Conservation (phyloP, 2,329 filamentous ascomycete species). For the Colletotrichum horii region DNA sequence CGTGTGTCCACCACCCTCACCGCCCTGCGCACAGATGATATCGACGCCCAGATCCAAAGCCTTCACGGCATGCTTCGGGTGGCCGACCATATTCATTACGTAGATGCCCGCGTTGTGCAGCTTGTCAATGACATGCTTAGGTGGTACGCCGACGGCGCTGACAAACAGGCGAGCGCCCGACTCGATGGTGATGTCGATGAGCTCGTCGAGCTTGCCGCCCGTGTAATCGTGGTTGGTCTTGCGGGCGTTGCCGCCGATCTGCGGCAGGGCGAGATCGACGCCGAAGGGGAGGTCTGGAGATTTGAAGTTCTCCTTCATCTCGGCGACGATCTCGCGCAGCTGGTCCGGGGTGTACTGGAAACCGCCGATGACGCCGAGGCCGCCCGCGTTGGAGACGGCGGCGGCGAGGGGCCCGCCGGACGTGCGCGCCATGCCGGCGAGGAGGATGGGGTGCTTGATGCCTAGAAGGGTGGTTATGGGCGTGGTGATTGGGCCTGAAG, state of each 20-base stretch:
- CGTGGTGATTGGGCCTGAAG: slow-evolving; percentile 68
- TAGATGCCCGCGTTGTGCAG: slow-evolving; percentile 82
- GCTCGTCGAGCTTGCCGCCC: slow-evolving; percentile 82
- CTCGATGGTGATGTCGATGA: slow-evolving; percentile 85
- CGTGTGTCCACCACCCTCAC: slow-evolving; percentile 92
- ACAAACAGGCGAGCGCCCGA: slow-evolving; percentile 88
- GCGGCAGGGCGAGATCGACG: slow-evolving; percentile 88
- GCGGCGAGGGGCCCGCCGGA: slow-evolving; percentile 81
- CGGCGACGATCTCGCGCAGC: slow-evolving; percentile 80
- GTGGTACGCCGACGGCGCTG: slow-evolving; percentile 86
- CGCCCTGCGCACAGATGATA: slow-evolving; percentile 89
- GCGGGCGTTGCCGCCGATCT: slow-evolving; percentile 82
- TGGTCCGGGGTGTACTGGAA: slow-evolving; percentile 76
- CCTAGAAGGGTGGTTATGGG: slow-evolving; percentile 79
- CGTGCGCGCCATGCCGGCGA: slow-evolving; percentile 92
- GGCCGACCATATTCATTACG: slow-evolving; percentile 97
- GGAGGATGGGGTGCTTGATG: slow-evolving; percentile 87
- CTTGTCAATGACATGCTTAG: slow-evolving; percentile 71
- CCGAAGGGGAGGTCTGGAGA: slow-evolving; percentile 80
- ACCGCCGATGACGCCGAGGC: slow-evolving; percentile 77
- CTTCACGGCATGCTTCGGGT: slow-evolving; percentile 89
- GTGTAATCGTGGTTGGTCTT: slow-evolving; percentile 98
- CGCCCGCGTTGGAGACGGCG: slow-evolving; percentile 87
- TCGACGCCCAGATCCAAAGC: slow-evolving; percentile 87
- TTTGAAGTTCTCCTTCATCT: slow-evolving; percentile 78